These are phyloP conservation scores for Monosporascus sp. DNA, from an alignment of 2,329 filamentous ascomycete genomes.

Conservation along the genomic window DNA sequence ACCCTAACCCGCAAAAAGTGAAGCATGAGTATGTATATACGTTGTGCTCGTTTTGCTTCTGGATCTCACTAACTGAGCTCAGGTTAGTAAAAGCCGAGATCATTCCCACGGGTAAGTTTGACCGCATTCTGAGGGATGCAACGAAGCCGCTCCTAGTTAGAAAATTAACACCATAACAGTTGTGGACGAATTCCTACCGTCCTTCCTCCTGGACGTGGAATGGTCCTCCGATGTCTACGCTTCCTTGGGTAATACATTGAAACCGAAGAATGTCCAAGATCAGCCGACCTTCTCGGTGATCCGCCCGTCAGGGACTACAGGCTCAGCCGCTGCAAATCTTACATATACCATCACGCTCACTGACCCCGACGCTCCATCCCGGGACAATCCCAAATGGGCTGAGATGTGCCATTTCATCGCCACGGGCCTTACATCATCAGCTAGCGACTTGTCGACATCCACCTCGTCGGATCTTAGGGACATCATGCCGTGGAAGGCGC, in stretches of 20 bases:
- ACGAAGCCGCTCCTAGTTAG: not conserved
- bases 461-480: constrained; percentile 23
- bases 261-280: constrained; percentile 27
- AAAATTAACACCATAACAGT: constrained; percentile 34
- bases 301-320: constrained; percentile 4
- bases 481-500: constrained; percentile 35
- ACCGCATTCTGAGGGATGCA: not conserved
- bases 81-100: constrained; percentile 25
- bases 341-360: constrained; percentile 31
- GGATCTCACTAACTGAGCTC: not conserved
- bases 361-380: constrained; percentile 38
- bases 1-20: not conserved
- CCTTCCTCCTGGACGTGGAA: constrained; percentile 44
- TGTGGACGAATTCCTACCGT: constrained; percentile 53
- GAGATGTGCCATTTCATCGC: constrained; percentile 43
- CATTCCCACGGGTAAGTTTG: constrained; percentile 26
- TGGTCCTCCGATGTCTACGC: constrained; percentile 36
- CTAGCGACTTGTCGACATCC: constrained; percentile 6
- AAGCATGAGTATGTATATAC: not conserved
- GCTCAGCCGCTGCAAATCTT: constrained; percentile 4
- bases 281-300: constrained; percentile 27
- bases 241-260: constrained; percentile 46
- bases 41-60: not conserved
- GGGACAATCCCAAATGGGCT: constrained; percentile 36
- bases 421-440: constrained; percentile 20